Base-by-base conservation (phyloP, 441 rosid genomes). In the Aleurites moluccanus region DNA sequence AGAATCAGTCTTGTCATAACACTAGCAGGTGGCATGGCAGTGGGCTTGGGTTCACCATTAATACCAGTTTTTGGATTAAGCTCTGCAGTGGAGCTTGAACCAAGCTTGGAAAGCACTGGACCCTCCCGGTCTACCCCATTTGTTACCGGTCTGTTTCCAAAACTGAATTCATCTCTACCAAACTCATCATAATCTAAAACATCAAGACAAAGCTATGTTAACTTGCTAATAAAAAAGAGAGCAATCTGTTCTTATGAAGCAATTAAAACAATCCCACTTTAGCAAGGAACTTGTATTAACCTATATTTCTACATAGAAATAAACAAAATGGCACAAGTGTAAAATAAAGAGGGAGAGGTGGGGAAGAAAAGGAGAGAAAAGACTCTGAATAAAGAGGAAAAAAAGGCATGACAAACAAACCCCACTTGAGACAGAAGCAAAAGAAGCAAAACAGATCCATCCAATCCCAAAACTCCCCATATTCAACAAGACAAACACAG, bases 1-100 rank as follows among this genome's bases (percentile, higher is more conserved):
- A 92, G 87, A 73, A 92, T 94, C 44, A 94, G 96, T 77, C 97
- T 81, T 45, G 97, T 91, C 98, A 94, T 90, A 33, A 94, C 98
- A 57, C 95, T 92, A 0, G 97, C 86, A 57, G 97, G 97, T 0
- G 97, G 97, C 98, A 92, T 92, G 1, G 88, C 77, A 33, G 86
- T 79, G 9, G 88, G 79, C 81, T 82, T 77, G 25, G 76, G 16
- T 76, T 90, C 95, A 61, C 20, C 90, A 49, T 69, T 62, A 62
- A 38, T 78, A 28, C 79, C 88, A 40, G 80, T 67, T 83, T 91
- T 93, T 10, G 93, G 88, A 64, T 88, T 88, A 18, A 93, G 90
- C 83, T 89, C 97, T 1, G 90, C 80, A 0, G 97, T 83, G 64
- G 98, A 88, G 75, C 88, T 93, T 1, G 97, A 90, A 70, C 86